Percentiles rank a stretch among this genome's conserved stretches.
These are phyloP conservation scores for Dioszegia aurantiaca DNA, from an alignment of 768 basidiomycete species.

Conservation along the genomic window DNA sequence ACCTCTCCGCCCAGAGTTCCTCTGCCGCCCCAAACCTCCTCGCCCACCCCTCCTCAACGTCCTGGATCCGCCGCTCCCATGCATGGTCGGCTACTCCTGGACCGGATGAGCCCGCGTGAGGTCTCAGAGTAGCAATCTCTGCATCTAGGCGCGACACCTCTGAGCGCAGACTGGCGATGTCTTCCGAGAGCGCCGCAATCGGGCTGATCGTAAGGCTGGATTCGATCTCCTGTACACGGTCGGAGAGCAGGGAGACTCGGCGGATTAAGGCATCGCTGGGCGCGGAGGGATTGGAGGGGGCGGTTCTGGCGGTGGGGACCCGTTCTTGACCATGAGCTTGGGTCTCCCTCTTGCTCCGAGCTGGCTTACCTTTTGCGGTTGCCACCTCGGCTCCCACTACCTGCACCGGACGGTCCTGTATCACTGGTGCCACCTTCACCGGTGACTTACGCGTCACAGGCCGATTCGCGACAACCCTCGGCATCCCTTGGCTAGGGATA, in stretches of 20 bases:
- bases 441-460: constrained; percentile 9
- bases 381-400: neutral
- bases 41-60: neutral
- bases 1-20: constrained; percentile 4
- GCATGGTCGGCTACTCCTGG: neutral
- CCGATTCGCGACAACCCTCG: constrained; percentile 1
- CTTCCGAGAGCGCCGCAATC: neutral
- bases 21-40: constrained; percentile 3
- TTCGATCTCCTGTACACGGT: neutral
- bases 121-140: neutral
- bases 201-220: neutral
- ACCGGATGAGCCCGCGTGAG: neutral
- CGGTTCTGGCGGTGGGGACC: neutral
- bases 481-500: constrained; percentile 1
- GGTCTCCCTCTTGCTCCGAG: neutral
- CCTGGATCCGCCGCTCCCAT: constrained; percentile 14
- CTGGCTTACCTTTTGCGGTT: neutral
- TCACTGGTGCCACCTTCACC: neutral
- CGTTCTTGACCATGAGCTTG: neutral
- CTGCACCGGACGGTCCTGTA: neutral
- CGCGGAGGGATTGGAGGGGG: neutral
- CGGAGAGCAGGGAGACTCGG: neutral
- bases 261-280: constrained; percentile 3
- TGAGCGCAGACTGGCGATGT: neutral
- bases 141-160: constrained; percentile 11